These are phyloP conservation scores for Orbilia ellipsospora DNA, from an alignment of 2,329 filamentous ascomycete genomes.

Conservation along the genomic window DNA sequence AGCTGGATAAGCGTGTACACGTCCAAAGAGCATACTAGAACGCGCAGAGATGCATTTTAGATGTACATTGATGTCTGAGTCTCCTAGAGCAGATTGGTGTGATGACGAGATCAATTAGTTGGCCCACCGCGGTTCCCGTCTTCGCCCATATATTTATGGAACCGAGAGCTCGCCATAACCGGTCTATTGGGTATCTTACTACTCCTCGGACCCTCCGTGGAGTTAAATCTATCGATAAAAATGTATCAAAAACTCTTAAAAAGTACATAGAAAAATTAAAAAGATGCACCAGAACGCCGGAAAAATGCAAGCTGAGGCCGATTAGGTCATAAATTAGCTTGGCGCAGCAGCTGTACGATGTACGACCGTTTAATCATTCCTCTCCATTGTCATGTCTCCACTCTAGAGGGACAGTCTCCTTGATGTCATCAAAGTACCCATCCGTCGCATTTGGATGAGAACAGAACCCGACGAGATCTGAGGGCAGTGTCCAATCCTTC, in stretches of 20 bases:
- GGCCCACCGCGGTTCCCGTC: not conserved
- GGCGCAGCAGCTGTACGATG: no score
- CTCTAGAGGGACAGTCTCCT: slow-evolving; percentile 36
- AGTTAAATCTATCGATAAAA: no score
- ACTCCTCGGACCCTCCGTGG: not conserved
- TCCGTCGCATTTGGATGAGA: slow-evolving; percentile 48
- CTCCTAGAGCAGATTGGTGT: not conserved
- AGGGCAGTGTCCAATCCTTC: slow-evolving; percentile 64
- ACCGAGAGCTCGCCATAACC: slow-evolving; percentile 7
- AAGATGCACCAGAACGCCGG: slow-evolving; percentile 8
- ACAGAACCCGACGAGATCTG: slow-evolving; percentile 66
- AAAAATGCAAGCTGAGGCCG: slow-evolving; percentile 8
- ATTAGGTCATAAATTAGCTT: not conserved
- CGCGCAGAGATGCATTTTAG: not conserved
- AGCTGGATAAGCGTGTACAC: not conserved
- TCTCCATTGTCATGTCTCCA: slow-evolving; percentile 50
- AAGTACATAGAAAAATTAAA: not conserved
- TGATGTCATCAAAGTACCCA: slow-evolving; percentile 41
- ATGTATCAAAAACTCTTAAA: no score
- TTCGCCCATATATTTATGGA: slow-evolving; percentile 4
- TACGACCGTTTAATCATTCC: slow-evolving; percentile 10
- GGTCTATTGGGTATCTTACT: slow-evolving; percentile 4
- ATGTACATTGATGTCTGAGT: not conserved
- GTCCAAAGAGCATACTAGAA: no score
- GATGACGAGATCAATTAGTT: not conserved